Percentiles rank a stretch among this genome's conserved stretches.
These are phyloP conservation scores for Flaveria sonorensis DNA, from an alignment of 129 eudicot genomes.

Conservation along the genomic window DNA sequence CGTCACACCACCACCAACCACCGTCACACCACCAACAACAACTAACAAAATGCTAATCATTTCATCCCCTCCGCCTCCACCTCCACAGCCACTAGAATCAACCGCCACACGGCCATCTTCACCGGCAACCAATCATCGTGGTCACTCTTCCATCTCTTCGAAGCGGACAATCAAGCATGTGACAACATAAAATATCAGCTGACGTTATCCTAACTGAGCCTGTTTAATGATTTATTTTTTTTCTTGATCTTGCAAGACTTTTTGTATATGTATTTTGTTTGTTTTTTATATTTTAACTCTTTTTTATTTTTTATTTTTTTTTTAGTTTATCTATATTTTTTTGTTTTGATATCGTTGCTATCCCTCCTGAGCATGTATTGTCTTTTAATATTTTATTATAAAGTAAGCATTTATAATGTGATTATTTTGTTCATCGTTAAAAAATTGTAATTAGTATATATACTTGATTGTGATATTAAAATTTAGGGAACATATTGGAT, in stretches of 20 bases:
- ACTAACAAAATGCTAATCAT: conserved; percentile 18
- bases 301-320: not conserved
- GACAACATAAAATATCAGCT: not conserved
- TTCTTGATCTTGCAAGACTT: conserved; percentile 86
- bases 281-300: not conserved
- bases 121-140: not conserved
- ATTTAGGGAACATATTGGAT: not conserved
- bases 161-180: not conserved
- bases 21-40: not conserved
- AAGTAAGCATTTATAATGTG: not conserved
- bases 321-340: not conserved
- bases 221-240: not conserved
- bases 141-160: conserved; percentile 8
- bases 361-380: conserved; percentile 66
- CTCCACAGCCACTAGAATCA: not conserved
- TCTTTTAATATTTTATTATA: not conserved
- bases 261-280: not conserved
- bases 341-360: conserved; percentile 18
- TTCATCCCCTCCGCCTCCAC: conserved; percentile 8
- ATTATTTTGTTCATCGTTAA: too few relatives aligned
- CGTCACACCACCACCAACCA: conserved; percentile 44
- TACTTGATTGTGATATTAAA: not conserved
- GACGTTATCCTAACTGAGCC: conserved; percentile 68
- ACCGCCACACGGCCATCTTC: conserved; percentile 4
- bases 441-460: not conserved